These are phyloP conservation scores for Talaromyces sp. DNA, from an alignment of 2,329 filamentous ascomycete species.

Conservation along the genomic window DNA sequence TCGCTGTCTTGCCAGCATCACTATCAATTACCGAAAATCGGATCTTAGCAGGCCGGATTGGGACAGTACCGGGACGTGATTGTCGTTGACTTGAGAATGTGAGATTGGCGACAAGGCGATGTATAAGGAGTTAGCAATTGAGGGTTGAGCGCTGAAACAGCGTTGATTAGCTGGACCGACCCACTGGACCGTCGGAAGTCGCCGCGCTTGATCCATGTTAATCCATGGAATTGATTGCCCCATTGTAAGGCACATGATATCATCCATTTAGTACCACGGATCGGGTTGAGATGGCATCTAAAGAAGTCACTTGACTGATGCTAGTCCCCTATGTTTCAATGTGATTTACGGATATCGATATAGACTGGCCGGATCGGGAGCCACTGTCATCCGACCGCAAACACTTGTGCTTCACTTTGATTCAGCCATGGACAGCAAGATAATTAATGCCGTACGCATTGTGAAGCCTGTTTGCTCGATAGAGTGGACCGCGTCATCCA, in stretches of 20 bases:
- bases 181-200: not conserved
- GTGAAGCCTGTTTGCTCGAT: not conserved
- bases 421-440: not conserved
- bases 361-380: not conserved
- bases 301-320: constrained; percentile 9
- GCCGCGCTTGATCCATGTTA: not conserved
- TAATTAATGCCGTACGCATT: not conserved
- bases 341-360: not conserved
- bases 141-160: not conserved
- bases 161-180: not conserved
- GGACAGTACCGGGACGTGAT: not conserved
- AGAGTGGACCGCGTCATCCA: not conserved
- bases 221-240: not conserved
- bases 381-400: not conserved
- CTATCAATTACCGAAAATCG: not conserved
- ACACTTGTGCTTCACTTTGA: not conserved
- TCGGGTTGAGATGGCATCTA: not conserved
- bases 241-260: not conserved
- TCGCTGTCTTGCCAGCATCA: not conserved
- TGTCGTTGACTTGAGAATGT: not conserved
- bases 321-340: not conserved
- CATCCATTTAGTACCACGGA: not conserved
- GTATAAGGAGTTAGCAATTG: not conserved
- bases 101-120: not conserved
- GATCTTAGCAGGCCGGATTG: not conserved